Percentiles rank a stretch among this genome's conserved stretches.
phyloP scores from a whole-genome alignment of 345 rosid genomes.

The Syzygium grande region DNA sequence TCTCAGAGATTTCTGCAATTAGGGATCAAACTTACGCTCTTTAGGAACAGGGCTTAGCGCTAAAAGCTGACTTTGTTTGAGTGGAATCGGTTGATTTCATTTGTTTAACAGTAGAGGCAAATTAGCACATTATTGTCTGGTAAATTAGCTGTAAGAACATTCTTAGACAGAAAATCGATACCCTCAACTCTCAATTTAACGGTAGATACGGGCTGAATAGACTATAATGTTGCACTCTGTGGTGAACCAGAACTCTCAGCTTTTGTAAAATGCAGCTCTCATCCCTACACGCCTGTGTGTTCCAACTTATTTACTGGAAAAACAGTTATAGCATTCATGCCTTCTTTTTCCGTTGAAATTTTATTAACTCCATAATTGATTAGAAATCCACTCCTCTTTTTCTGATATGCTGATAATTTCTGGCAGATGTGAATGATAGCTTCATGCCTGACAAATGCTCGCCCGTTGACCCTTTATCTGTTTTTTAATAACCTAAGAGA shows the following conservation, averaged over 20 bases:
- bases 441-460: not conserved
- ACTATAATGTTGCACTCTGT: not conserved
- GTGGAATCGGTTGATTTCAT: not conserved
- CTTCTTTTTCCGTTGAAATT: not conserved
- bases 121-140: not conserved
- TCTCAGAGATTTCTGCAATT: no score
- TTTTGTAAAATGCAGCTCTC: not conserved
- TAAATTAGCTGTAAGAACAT: not conserved
- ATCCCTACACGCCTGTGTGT: not conserved
- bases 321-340: not conserved
- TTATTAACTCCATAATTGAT: not conserved
- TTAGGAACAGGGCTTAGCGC: not conserved
- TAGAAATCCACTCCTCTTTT: not conserved
- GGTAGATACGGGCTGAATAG: not conserved
- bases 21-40: no score
- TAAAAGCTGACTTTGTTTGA: not conserved
- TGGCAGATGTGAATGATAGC: not conserved
- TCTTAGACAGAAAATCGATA: not conserved
- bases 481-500: not conserved
- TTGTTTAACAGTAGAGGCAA: no score
- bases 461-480: not conserved
- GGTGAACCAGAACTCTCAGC: not conserved
- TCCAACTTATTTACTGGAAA: not conserved
- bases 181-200: no score
- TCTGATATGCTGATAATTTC: no score